Percentiles rank a stretch among this genome's conserved stretches.
phyloP scores from a whole-genome alignment of 225 moss, liverwort and hornwort genomes.

The Sphagnum contortum region DNA sequence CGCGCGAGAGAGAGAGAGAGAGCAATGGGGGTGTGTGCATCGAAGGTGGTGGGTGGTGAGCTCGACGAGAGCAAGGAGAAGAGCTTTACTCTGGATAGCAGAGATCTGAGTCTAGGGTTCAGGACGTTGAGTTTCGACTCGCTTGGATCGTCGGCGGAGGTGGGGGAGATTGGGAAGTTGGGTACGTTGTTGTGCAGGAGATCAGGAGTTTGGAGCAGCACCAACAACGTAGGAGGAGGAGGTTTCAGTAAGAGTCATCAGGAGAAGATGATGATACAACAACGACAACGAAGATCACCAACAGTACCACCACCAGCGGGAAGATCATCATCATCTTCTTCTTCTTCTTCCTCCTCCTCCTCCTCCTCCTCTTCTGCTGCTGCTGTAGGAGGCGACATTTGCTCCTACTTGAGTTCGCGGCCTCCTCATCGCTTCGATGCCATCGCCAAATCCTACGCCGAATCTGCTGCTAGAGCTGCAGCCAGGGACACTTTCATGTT shows the following conservation, averaged over 20 bases:
- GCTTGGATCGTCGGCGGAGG: constrained; percentile 53
- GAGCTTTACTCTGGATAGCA: constrained; percentile 30
- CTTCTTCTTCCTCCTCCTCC: too few species aligned
- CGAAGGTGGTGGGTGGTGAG: constrained; percentile 34
- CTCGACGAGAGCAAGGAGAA: constrained; percentile 49
- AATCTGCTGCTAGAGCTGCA: constrained; percentile 73
- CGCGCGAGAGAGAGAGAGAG: neutral
- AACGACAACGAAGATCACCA: too few species aligned
- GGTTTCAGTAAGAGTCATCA: too few species aligned
- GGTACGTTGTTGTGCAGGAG: constrained; percentile 52
- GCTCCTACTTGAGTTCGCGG: too few species aligned
- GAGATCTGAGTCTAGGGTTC: constrained; percentile 43
- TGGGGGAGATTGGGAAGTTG: constrained; percentile 60
- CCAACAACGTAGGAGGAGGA: too few species aligned
- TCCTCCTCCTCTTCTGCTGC: too few species aligned
- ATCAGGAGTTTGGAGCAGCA: too few species aligned
- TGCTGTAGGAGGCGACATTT: too few species aligned
- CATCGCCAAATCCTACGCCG: constrained; percentile 52
- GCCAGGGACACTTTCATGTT: constrained; percentile 63
- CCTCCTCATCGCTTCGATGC: too few species aligned
- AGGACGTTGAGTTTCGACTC: constrained; percentile 45
- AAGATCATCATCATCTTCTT: too few species aligned
- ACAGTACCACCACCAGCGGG: too few species aligned
- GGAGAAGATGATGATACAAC: too few species aligned
- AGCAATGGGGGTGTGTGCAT: constrained; percentile 62